Conservation (phyloP, 805 yeast genomes). For the Candida taoyuanica region DNA sequence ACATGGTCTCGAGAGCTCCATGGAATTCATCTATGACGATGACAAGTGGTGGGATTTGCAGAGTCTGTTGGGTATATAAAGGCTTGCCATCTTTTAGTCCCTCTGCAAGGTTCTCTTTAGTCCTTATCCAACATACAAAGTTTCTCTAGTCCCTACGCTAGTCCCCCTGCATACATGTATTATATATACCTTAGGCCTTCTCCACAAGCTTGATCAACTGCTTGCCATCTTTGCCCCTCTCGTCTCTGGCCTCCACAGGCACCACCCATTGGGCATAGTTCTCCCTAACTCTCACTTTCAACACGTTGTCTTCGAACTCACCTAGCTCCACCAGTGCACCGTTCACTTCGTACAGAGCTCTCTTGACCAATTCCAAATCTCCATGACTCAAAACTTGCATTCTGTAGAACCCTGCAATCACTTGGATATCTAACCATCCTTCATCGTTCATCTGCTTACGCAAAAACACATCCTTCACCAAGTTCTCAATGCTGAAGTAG, state of each 20-base stretch:
- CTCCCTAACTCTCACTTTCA: slow-evolving; percentile 55
- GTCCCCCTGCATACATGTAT: background rate
- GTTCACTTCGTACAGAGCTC: slow-evolving; percentile 46
- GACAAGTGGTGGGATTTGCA: slow-evolving; percentile 45
- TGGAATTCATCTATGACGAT: slow-evolving; percentile 70
- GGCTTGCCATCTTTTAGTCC: no score
- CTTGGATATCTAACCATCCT: slow-evolving; percentile 65
- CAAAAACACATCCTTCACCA: slow-evolving; percentile 77
- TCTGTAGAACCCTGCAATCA: slow-evolving; percentile 70
- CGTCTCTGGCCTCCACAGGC: slow-evolving; percentile 45
- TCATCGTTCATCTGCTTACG: slow-evolving; percentile 74
- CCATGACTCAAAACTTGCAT: slow-evolving; percentile 62
- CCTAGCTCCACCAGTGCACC: slow-evolving; percentile 34
- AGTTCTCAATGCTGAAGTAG: slow-evolving; percentile 84
- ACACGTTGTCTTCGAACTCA: slow-evolving; percentile 38
- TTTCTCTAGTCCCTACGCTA: no score
- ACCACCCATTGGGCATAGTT: slow-evolving; percentile 69
- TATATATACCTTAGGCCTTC: background rate
- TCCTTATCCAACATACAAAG: no score
- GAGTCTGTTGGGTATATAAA: slow-evolving; percentile 37
- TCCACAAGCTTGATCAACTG: slow-evolving; percentile 19
- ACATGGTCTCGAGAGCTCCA: slow-evolving; percentile 56
- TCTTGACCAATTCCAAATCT: slow-evolving; percentile 46
- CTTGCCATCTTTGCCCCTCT: slow-evolving; percentile 41
- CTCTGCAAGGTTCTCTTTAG: no score